Percentiles rank a stretch among this genome's conserved stretches.
Conservation (phyloP, 306 rosid species). For the Abrus pulchellus region DNA sequence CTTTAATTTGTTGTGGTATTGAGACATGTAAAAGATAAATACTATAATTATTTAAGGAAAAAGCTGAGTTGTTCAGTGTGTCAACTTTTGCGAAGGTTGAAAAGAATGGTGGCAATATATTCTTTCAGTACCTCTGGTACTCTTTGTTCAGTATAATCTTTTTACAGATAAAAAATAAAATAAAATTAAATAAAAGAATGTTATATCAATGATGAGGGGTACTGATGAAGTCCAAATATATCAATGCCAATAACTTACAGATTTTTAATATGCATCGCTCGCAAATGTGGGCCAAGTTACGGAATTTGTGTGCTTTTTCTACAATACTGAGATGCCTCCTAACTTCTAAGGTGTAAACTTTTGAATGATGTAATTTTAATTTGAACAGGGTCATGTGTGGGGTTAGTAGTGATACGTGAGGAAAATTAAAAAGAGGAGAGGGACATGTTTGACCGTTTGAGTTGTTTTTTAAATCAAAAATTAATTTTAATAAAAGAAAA, state of each 20-base stretch:
- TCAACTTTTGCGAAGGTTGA: background rate
- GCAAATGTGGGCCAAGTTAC: constrained; percentile 17
- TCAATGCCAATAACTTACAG: constrained; percentile 1
- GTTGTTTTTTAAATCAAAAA: background rate
- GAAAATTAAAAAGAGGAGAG: background rate
- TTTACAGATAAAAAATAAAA: background rate
- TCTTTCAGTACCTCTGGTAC: background rate
- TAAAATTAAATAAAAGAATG: no score
- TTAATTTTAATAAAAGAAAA: background rate
- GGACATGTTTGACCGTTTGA: background rate
- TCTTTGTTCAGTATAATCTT: background rate
- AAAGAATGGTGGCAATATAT: background rate
- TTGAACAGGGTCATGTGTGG: background rate
- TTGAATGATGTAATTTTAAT: background rate
- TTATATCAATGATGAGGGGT: background rate
- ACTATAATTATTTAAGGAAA: no score
- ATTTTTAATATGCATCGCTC: background rate
- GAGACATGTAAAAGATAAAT: no score
- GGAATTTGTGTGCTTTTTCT: background rate
- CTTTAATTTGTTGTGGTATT: no score
- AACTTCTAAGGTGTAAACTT: background rate
- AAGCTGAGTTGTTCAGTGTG: background rate
- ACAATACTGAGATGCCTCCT: background rate
- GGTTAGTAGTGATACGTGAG: background rate
- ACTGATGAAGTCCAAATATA: background rate